Percentiles rank a stretch among this genome's conserved stretches.
These are phyloP conservation scores for Avena sativa DNA, from an alignment of 176 grass and related monocot species.

Conservation along the genomic window DNA sequence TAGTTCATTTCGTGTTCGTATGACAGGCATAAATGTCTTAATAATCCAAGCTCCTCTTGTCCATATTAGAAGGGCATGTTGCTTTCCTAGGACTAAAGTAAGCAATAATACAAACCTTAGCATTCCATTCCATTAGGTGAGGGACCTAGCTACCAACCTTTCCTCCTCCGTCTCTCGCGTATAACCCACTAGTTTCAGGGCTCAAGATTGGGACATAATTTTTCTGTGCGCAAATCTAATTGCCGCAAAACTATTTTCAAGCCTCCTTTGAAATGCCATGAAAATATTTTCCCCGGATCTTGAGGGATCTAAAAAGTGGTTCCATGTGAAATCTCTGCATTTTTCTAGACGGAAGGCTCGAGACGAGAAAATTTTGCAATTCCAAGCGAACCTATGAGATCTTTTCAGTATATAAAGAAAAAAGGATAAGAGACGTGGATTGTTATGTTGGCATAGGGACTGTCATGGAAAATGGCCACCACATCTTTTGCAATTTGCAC, in stretches of 20 bases:
- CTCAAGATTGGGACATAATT: neutral
- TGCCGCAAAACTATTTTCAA: neutral
- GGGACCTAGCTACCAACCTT: conserved; percentile 32
- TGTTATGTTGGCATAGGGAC: neutral
- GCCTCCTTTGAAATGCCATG: neutral
- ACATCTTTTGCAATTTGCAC: conserved; percentile 23
- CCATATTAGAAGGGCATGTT: conserved; percentile 10
- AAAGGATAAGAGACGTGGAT: neutral
- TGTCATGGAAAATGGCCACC: neutral
- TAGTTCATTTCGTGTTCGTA: neutral
- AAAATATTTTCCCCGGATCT: neutral
- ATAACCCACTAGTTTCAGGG: neutral
- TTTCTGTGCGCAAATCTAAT: neutral
- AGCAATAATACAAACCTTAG: neutral
- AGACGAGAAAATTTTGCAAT: too few relatives aligned
- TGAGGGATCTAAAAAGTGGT: neutral
- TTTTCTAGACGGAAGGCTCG: too few relatives aligned
- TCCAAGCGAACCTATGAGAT: neutral
- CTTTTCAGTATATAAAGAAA: neutral
- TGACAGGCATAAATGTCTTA: neutral
- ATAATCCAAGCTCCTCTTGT: neutral
- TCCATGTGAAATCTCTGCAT: neutral
- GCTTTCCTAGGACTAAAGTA: conserved; percentile 23
- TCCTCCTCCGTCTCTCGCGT: neutral
- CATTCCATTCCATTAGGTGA: conserved; percentile 33